Evolutionary conservation across 164 flowering plant genomes (phyloP), one percentile per base, ranked within the genome.

Genomic region (Vitis cinerea): DNA sequence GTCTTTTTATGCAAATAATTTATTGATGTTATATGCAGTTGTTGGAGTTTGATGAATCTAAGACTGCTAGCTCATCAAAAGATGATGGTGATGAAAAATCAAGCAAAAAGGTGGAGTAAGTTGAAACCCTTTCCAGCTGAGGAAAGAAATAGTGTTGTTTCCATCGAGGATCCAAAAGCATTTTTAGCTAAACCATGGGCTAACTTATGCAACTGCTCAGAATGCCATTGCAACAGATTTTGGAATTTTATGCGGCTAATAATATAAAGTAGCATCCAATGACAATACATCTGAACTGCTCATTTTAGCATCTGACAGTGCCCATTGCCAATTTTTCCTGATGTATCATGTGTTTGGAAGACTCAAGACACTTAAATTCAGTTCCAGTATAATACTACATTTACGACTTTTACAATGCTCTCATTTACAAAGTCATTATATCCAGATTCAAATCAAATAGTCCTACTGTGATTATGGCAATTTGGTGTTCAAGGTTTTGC

Each of bases 1-100:
- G 8, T 76, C 15, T 47, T 61, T 23, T 48, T 4, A 50, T 6
- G n/a, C 13, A 51, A 8, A 9, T 53, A 3, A 29, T 56, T n/a
- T 10, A 6, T 31, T 6, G 44, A 6, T 37, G 44, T 37, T 53
- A 10, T 72, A 2, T 83, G 79, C 81, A 88, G 95, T 66, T 90
- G 74, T 51, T 88, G 85, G 97, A 80, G 73, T 91, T 90, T 63
- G 90, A 87, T 44, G 97, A 91, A 73, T 84, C 97, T 0, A 89
- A 86, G 83, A 68, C 79, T 11, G 73, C 74, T 17, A 47, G 58
- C 23, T 16, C 79, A 63, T 50, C 76, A 13, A 58, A 78, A 74
- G 89, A 83, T 47, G 82, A 69, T 31, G 53, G 63, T 13, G 83
- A 79, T 53, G 73, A 60, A 15, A 78, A 70, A 63, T 29, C 79